Evolutionary conservation across 768 basidiomycete species (phyloP).

Genomic region (Leccinum subtestaceum): DNA sequence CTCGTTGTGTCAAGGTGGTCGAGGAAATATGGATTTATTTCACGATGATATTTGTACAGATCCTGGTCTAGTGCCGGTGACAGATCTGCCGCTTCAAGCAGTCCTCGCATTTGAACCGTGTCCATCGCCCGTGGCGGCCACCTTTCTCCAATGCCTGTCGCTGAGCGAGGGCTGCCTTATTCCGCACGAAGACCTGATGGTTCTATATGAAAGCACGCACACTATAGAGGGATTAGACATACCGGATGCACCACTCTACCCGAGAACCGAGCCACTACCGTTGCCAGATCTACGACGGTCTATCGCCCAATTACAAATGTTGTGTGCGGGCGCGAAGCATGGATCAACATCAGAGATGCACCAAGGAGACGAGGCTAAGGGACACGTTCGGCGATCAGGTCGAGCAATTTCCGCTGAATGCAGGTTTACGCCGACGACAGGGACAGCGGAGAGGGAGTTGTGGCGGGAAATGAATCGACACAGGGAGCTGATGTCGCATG

Average conservation of each 20-base stretch:
- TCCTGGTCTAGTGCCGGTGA: slow-evolving; percentile 63
- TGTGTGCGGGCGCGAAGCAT: slow-evolving; percentile 36
- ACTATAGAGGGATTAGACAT: slow-evolving; percentile 24
- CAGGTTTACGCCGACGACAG: slow-evolving; percentile 21
- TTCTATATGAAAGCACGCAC: slow-evolving; percentile 43
- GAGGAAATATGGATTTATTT: slow-evolving; percentile 7
- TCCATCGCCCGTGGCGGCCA: slow-evolving; percentile 48
- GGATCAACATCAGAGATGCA: slow-evolving; percentile 29
- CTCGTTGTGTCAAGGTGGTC: slow-evolving; percentile 9
- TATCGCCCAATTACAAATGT: slow-evolving; percentile 62
- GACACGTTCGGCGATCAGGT: slow-evolving; percentile 30
- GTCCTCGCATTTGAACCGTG: slow-evolving; percentile 66
- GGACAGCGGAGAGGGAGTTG: slow-evolving; percentile 17
- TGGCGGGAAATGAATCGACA: slow-evolving; percentile 31
- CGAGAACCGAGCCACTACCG: slow-evolving; percentile 29
- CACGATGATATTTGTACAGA: slow-evolving; percentile 43
- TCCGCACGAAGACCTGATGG: slow-evolving; percentile 39
- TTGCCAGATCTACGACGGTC: slow-evolving; percentile 61
- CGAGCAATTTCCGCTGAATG: slow-evolving; percentile 32
- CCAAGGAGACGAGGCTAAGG: slow-evolving; percentile 29
- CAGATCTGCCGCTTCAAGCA: slow-evolving; percentile 74
- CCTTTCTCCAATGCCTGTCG: slow-evolving; percentile 68
- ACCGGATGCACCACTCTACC: slow-evolving; percentile 36
- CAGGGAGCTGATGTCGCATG: slow-evolving; percentile 51
- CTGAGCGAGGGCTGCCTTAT: slow-evolving; percentile 52